Evolutionary conservation across 768 basidiomycete species (phyloP).

Genomic region (Ephemerocybe angulata): DNA sequence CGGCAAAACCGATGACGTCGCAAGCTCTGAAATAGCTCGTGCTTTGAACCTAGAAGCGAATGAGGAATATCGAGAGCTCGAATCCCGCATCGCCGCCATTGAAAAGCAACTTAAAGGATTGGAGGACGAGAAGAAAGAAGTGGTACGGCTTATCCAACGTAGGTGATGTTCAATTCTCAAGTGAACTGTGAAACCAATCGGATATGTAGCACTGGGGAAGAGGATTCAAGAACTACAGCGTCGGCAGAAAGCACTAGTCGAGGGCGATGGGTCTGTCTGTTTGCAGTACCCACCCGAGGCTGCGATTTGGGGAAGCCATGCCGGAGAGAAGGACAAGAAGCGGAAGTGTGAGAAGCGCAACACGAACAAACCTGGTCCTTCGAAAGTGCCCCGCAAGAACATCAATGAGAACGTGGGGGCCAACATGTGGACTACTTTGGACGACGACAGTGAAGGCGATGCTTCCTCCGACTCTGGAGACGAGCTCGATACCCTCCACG

Average conservation of each 20-base stretch:
- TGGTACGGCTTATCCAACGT: not conserved
- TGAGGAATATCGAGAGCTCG: slow-evolving; percentile 36
- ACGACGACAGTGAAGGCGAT: not conserved
- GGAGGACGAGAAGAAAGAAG: not conserved
- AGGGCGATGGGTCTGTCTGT: no score
- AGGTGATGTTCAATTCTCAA: not conserved
- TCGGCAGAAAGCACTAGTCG: no score
- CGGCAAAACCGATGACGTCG: slow-evolving; percentile 60
- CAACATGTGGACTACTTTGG: no score
- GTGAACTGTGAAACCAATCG: not conserved
- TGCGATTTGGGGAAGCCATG: no score
- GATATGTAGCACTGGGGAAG: not conserved
- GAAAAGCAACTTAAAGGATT: slow-evolving; percentile 9
- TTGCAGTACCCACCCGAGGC: no score
- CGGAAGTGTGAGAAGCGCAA: no score
- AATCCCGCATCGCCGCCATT: no score
- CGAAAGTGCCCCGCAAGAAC: not conserved
- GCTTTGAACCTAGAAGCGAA: slow-evolving; percentile 44
- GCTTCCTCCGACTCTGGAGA: not conserved
- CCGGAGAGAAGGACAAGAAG: no score
- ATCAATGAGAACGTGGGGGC: not conserved
- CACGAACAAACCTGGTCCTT: no score
- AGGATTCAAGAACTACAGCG: not conserved
- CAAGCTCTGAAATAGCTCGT: slow-evolving; percentile 51
- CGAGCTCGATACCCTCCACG: not conserved